These are phyloP conservation scores for Coemansia sp. DNA, from an alignment of 192 early-diverging fungal species.

Conservation along the genomic window DNA sequence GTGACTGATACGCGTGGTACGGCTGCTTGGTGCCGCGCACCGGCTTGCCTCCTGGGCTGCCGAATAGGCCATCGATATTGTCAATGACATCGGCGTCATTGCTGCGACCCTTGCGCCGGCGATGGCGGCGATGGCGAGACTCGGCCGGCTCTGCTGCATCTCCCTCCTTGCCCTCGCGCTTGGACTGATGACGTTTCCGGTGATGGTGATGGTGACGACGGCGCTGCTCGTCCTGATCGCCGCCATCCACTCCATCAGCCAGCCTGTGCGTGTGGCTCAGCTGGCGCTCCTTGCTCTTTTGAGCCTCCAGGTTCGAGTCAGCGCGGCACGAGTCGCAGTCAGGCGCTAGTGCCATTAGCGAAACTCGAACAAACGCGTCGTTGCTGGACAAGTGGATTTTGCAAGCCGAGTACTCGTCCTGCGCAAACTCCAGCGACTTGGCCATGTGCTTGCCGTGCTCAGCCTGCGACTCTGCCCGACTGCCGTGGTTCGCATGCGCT, in stretches of 20 bases:
- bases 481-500: background rate
- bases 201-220: constrained; percentile 17
- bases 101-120: constrained; percentile 14
- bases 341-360: constrained; percentile 50
- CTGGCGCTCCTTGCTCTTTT: constrained; percentile 35
- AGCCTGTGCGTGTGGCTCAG: constrained; percentile 26
- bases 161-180: background rate
- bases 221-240: constrained; percentile 7
- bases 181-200: background rate
- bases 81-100: constrained; percentile 22
- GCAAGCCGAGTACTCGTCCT: constrained; percentile 44
- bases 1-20: constrained; percentile 1
- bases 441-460: constrained; percentile 7
- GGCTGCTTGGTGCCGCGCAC: background rate
- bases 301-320: constrained; percentile 24
- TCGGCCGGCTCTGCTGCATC: background rate
- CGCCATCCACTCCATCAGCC: constrained; percentile 2
- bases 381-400: constrained; percentile 43
- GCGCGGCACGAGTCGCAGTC: constrained; percentile 44
- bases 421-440: constrained; percentile 29
- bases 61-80: constrained; percentile 33
- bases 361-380: constrained; percentile 41
- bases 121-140: constrained; percentile 20
- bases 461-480: background rate
- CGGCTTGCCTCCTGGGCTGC: constrained; percentile 11